Conservation (phyloP, 2,329 filamentous ascomycete species). For the Fusarium lyarnte region DNA sequence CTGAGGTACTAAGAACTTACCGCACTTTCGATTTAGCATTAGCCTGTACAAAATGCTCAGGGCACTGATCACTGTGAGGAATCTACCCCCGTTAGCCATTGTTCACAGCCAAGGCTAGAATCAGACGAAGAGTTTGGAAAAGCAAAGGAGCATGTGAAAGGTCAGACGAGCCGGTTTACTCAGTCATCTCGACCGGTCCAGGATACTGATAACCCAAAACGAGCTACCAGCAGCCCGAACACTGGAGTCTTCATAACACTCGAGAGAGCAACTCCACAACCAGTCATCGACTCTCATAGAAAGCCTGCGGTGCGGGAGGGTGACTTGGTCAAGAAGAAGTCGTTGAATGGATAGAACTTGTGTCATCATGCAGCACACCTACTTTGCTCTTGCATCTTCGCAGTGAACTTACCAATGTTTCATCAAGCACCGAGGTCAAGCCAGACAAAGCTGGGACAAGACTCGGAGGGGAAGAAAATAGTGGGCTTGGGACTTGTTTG, state of each 20-base stretch:
- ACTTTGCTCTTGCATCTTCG: neutral
- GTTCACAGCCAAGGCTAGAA: neutral
- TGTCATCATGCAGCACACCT: constrained; percentile 49
- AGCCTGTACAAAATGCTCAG: neutral
- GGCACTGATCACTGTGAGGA: neutral
- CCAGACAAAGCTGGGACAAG: no score
- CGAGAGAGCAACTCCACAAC: constrained; percentile 75
- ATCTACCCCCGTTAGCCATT: constrained; percentile 25
- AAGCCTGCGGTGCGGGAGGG: constrained; percentile 75
- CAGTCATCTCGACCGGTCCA: constrained; percentile 70
- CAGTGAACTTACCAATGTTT: constrained; percentile 21
- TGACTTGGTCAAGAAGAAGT: constrained; percentile 74
- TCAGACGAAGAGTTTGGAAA: neutral
- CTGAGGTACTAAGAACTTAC: neutral
- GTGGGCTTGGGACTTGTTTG: neutral
- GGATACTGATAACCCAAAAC: constrained; percentile 61
- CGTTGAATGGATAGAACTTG: constrained; percentile 81
- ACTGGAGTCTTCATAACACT: constrained; percentile 70
- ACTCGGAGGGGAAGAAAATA: neutral
- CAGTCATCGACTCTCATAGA: constrained; percentile 63
- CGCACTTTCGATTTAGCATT: neutral
- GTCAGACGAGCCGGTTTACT: constrained; percentile 75
- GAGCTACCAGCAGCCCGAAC: constrained; percentile 57
- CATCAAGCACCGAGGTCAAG: neutral
- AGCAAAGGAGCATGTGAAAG: constrained; percentile 8